Base-by-base conservation (phyloP, 495 filamentous ascomycete species). In the Diplogelasinospora grovesii region DNA sequence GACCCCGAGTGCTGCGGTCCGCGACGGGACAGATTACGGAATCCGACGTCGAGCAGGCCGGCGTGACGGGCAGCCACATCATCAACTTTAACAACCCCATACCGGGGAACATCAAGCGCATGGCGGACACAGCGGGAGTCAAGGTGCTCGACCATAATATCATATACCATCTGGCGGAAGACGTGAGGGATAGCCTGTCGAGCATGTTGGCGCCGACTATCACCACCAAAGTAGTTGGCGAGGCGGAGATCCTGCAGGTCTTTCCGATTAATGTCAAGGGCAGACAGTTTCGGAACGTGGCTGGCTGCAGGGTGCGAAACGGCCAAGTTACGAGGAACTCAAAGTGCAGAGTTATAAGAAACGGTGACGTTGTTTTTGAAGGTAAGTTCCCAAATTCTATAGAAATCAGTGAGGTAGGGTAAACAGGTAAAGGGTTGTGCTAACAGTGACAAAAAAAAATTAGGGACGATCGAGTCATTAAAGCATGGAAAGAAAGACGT, bases 401-500 rank as follows among this genome's bases (percentile, higher is more conserved):
- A n/a, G n/a, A n/a, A n/a, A n/a, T n/a, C n/a, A n/a, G n/a, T n/a
- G n/a, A n/a, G n/a, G n/a, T n/a, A n/a, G n/a, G n/a, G n/a, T n/a
- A n/a, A n/a, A n/a, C n/a, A n/a, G n/a, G n/a, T n/a, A n/a, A n/a
- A n/a, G n/a, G n/a, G n/a, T n/a, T n/a, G n/a, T n/a, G n/a, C n/a
- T n/a, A n/a, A n/a, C n/a, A n/a, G n/a, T n/a, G n/a, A n/a, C n/a
- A n/a, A n/a, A n/a, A n/a, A n/a, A n/a, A n/a, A n/a, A n/a, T n/a
- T 33, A 94, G 89, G 89, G 39, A 66, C 71, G 7, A 71, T 97
- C 10, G 68, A 76, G 14, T 85, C 83, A 2, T 75, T 99, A 22
- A 97, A 92, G 69, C 83, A 90, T 50, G 77, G 84, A 57, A 93
- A 97, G 73, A 92, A 94, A 50, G 86, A 95, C 54, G 81, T 89